Evolutionary conservation across 2,329 filamentous ascomycete genomes (phyloP), one percentile per base, ranked within the genome.

Genomic region (Claviceps sp.): DNA sequence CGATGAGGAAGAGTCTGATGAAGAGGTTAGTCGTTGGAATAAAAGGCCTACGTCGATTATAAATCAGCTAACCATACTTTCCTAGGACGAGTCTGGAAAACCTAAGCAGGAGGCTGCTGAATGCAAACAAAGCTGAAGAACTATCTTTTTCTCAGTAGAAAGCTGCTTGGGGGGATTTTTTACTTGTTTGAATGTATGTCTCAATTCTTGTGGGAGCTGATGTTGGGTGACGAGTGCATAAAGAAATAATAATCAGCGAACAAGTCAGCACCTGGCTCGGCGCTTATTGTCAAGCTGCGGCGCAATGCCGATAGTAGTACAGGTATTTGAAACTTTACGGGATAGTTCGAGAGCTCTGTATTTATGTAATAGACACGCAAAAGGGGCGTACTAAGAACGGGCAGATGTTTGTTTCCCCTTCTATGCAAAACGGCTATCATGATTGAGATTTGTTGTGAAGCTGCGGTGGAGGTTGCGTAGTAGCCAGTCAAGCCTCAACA

Each of bases 91-190:
- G 66, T 82, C 81, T 58, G 83, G 85, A 61, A 94, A 91, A 78
- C 88, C 89, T 53, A 94, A 94, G 78, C 88, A 93, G 73, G 88
- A 95, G 72, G 83, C 88, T 59, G 87, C 89, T 59, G 89, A 95
- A 75, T 95, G 89, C 82, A 95, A 95, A 79, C 88, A 94, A 74
- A 94, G 87, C 74, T 95, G 80, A 54, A 52, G 20, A 34, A 47
- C 26, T 39, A n/a, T 16, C 37, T 26, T 29, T 36, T 37, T 36
- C 7, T 46, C 11, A 2, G 48, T 29, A 5, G 20, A 8, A 26
- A 5, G 20, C 6, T 44, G 17, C 39, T 17, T 38, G 8, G 36
- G 6, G 46, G 11, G 20, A 22, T 29, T 47, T 49, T 29, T 45
- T 34, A 44, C 14, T 36, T 53, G 26, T 45, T 50, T 53, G 14